Base-by-base conservation (phyloP, 2,329 filamentous ascomycete species). In the Monosporascus sp. region DNA sequence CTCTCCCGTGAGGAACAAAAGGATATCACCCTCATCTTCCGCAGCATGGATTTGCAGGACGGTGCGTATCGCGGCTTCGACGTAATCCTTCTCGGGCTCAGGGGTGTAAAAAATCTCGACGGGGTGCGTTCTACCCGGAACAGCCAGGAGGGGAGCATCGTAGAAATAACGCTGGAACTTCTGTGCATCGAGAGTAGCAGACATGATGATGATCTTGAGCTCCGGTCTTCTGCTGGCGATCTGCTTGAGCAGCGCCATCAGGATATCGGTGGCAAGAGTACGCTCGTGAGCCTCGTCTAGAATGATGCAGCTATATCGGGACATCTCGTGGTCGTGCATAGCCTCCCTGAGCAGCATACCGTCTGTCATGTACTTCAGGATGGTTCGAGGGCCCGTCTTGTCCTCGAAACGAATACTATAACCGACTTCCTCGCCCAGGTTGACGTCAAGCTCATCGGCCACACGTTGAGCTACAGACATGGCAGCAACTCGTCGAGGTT, bases 361-460 rank as follows among this genome's bases (percentile, higher is more conserved):
- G 68, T 99, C 94, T 45, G 95, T 99, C 94, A 99, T 99, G 78
- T 99, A 99, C 78, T 99, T 99, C 68, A 99, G 83, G 56, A 95
- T 83, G 1, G 94, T 99, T 71, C 89, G 91, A 53, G 85, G 83
- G 49, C 88, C 83, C 1, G 94, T 97, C 75, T 85, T 89, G 70
- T 99, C 94, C 73, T 99, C 95, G 72, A 99, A 99, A 78, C 94
- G 90, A 70, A 99, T 97, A 71, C 90, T 97, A 77, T 97, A 99
- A 72, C 94, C 94, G 52, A 99, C 92, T 73, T 97, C 93, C 61
- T 97, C 85, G 55, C 94, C 94, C 25, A 99, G 81, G 55, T 81
- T 84, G 60, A 97, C 93, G 68, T 97, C 94, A 80, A 99, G 88
- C 75, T 99, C 94, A 67, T 96, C 85, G 27, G 95, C 91, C 35